These are phyloP conservation scores for Coemansia sp. DNA, from an alignment of 192 early-diverging fungal genomes.

Conservation along the genomic window DNA sequence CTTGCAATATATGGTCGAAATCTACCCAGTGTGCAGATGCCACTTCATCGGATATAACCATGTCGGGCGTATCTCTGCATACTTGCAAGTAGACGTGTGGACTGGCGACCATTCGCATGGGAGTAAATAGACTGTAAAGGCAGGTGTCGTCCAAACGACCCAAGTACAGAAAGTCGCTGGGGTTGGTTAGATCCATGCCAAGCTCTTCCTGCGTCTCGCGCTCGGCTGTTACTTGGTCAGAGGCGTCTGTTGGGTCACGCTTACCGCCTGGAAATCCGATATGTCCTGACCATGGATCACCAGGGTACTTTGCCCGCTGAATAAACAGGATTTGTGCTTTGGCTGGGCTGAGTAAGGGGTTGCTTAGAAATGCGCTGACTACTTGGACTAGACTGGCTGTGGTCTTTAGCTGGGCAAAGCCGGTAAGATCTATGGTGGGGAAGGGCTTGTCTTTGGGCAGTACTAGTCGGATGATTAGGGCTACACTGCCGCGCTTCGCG, in stretches of 20 bases:
- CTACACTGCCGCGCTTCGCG: conserved; percentile 31
- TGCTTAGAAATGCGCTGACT: conserved; percentile 10
- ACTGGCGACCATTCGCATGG: conserved; percentile 24
- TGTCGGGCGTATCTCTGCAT: background rate
- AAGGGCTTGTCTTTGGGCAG: conserved; percentile 5
- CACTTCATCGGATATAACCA: conserved; percentile 36
- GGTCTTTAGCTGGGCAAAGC: background rate
- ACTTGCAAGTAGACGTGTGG: conserved; percentile 49
- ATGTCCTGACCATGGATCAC: conserved; percentile 55
- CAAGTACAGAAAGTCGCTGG: conserved; percentile 17
- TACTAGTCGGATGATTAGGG: conserved; percentile 42
- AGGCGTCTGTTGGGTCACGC: conserved; percentile 21
- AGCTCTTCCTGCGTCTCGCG: conserved; percentile 49
- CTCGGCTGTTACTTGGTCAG: conserved; percentile 31
- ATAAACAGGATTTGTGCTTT: conserved; percentile 46
- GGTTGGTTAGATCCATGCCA: conserved; percentile 24
- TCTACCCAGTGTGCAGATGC: conserved; percentile 51
- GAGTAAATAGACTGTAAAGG: conserved; percentile 14
- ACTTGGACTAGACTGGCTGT: conserved; percentile 21
- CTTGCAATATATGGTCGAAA: conserved; percentile 21
- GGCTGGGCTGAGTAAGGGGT: background rate
- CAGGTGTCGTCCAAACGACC: conserved; percentile 34
- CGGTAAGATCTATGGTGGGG: conserved; percentile 7
- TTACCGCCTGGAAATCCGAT: conserved; percentile 58
- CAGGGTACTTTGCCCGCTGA: conserved; percentile 37